Evolutionary conservation across 306 rosid species (phyloP), one percentile per base, ranked within the genome.

Genomic region (Cercis canadensis): DNA sequence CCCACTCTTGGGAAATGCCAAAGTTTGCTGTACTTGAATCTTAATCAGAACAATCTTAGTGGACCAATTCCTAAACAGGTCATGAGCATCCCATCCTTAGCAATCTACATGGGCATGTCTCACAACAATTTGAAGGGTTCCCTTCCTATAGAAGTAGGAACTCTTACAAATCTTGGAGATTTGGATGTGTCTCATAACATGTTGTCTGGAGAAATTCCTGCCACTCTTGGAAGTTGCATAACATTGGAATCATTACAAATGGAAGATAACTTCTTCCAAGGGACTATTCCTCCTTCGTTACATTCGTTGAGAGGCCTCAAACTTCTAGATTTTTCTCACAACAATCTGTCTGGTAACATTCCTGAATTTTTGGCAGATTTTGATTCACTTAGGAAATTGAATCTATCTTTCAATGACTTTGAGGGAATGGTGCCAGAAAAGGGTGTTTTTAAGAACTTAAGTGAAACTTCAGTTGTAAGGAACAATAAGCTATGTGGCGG

Each of bases 341-440:
- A 81, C 65, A 67, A 73, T 29, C 49, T 81, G 32, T 16, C 70
- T 7, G 76, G 82, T 0, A 0, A 6, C 41, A 72, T 72, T 36
- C 85, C 85, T 14, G 0, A 16, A 0, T 46, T 7, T 51, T 54
- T 81, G 32, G 32, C 18, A 21, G 11, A 14, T 2, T 51, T 81
- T 3, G 0, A 0, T 5, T n/a, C n/a, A n/a, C 16, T 19, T 8
- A 12, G 67, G 0, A 11, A 37, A 24, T 40, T 77, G 33, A 34
- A 81, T 45, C 44, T 81, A 1, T 81, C 85, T 1, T 68, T 49
- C 19, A 81, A 81, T 40, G 32, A 67, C 7, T 44, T 81, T 2
- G 70, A 62, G 85, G 77, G 5, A 69, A 14, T 73, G 16, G 43
- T 81, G 10, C 76, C 79, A 1, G 56, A 1, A 1, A 3, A n/a